phyloP scores from a whole-genome alignment of 768 basidiomycete species.

The Lactifluus volemus region DNA sequence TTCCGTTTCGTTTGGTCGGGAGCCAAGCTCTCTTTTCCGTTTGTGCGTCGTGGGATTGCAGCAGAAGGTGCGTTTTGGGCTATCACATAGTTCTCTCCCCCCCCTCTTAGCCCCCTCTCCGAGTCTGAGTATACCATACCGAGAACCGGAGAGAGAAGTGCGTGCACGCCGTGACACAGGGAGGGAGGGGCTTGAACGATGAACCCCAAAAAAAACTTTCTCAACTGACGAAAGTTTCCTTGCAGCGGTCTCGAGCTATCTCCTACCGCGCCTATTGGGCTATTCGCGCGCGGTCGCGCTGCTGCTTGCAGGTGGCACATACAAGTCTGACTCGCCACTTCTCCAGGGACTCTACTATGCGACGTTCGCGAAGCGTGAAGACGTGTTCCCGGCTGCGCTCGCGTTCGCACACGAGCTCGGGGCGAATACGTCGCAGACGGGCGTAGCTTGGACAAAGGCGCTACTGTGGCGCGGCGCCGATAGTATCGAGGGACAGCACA shows the following conservation, averaged over 20 bases:
- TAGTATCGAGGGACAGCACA: slow-evolving; percentile 44
- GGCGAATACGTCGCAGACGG: slow-evolving; percentile 41
- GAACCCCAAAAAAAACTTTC: too few relatives aligned
- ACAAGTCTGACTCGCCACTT: slow-evolving; percentile 37
- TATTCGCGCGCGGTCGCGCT: slow-evolving; percentile 43
- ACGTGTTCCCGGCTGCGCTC: slow-evolving; percentile 44
- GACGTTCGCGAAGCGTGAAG: slow-evolving; percentile 40
- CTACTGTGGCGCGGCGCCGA: slow-evolving; percentile 43
- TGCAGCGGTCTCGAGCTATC: slow-evolving; percentile 34
- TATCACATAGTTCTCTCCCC: neutral
- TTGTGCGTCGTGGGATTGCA: slow-evolving; percentile 41
- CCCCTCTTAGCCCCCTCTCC: neutral
- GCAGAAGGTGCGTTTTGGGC: slow-evolving; percentile 33
- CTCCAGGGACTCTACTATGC: slow-evolving; percentile 39
- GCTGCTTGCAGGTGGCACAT: slow-evolving; percentile 39
- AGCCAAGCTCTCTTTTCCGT: slow-evolving; percentile 41
- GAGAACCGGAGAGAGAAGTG: too few relatives aligned
- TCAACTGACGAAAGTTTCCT: neutral
- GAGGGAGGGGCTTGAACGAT: too few relatives aligned
- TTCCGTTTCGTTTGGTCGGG: slow-evolving; percentile 45
- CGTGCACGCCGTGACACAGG: too few relatives aligned
- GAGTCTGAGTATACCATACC: too few relatives aligned
- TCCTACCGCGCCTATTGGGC: slow-evolving; percentile 48
- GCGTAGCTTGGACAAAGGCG: slow-evolving; percentile 43
- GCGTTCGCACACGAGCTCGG: slow-evolving; percentile 45